Evolutionary conservation across 495 filamentous ascomycete genomes (phyloP), one percentile per base, ranked within the genome.

Genomic region (Apiosordaria backusii): DNA sequence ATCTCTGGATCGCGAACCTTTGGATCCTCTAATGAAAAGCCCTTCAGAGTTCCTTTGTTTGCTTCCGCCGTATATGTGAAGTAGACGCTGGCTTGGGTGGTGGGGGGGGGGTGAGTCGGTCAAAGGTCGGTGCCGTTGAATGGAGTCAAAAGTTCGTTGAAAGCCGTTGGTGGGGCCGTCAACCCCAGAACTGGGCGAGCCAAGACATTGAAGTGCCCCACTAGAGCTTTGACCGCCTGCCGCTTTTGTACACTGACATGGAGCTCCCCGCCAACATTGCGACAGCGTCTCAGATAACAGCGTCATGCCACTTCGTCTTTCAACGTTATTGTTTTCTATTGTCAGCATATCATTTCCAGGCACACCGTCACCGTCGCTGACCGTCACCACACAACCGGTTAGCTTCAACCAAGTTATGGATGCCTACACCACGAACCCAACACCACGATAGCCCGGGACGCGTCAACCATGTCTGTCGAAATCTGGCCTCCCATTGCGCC

Each of bases 401-500:
- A 3, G 29, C 27, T 24, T 50, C 27, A 45, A 19, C 59, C 50
- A 63, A 29, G 75, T 65, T 64, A 79, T 76, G 77, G 78, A 63
- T 78, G 76, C 79, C 76, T 79, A 68, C 52, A 45, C 19, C 18
- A 60, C 57, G 40, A 55, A 35, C 25, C 63, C 55, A 53, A 62
- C 63, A 57, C 55, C 65, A 63, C 67, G 24, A 61, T 62, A 73
- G 66, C 57, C 55, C 40, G 29, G 60, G 10, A 70, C 52, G 16
- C 61, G 61, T 53, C 69, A 64, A 79, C 65, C 65, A 93, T 93
- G 90, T 88, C 90, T 55, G 88, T 90, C 58, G 86, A 88, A 73
- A 88, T 90, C 64, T 92, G 87, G 81, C 92, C 92, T 75, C 89
- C 87, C 64, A 82, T 93, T 61, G 75, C 88, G 58, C 79, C 83